Evolutionary conservation across 225 moss, liverwort and hornwort genomes (phyloP), one percentile per base, ranked within the genome.

Genomic region (Ulota crispa): DNA sequence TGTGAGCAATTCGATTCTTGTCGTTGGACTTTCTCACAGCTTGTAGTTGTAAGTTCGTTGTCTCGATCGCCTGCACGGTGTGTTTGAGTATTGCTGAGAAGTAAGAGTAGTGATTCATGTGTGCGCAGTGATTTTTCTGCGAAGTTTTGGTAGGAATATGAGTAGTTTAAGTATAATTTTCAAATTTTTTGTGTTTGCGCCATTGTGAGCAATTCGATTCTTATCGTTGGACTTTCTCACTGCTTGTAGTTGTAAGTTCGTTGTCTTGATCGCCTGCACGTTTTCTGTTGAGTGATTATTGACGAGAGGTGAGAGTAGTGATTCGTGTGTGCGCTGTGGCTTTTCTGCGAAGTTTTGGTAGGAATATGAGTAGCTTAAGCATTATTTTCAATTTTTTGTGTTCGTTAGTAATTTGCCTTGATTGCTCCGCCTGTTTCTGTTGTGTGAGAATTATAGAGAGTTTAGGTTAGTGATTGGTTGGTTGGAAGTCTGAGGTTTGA

Each of bases 141-240:
- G 12, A 32, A 5, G 5, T 55, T 41, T 24, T 39, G 7, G 78
- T 28, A 28, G 68, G 20, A 20, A 53, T 64, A 20, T 31, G 64
- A 36, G 64, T 34, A 64, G 19, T 21, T 64, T 34, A 31, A 20
- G 20, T 3, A 65, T 34, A 3, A 36, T 8, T 7, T 7, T 37
- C 39, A 39, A 9, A 8, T 39, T 39, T 39, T 9, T 9, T 39
- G 9, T 39, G 9, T 39, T 39, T 39, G 39, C 24, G 78, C 20
- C 83, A 73, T 43, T 59, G 63, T n/a, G 16, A 14, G 68, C 64
- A 64, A 55, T 34, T 78, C 79, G 6, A 9, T 73, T 70, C 60
- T 59, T 37, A 32, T 68, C n/a, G 27, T 47, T 10, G 83, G n/a
- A 79, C 27, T 27, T 18, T 21, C 1, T 0, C 12, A 39, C 16